These are phyloP conservation scores for Gossypium gossypioides DNA, from an alignment of 441 rosid species.

Conservation along the genomic window DNA sequence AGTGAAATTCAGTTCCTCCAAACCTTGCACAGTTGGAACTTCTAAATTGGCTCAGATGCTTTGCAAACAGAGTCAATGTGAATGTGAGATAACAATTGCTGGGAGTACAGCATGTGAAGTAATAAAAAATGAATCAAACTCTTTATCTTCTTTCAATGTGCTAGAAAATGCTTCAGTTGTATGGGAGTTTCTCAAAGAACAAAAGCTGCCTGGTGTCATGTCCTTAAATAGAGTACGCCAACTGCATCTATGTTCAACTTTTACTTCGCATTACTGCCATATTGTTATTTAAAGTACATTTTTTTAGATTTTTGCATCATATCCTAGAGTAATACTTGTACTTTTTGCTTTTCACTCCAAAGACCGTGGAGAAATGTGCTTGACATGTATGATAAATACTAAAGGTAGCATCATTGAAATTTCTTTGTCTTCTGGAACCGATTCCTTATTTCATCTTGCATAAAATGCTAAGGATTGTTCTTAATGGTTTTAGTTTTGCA, in stretches of 20 bases:
- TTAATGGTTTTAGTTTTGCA: neutral
- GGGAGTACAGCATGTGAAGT: constrained; percentile 40
- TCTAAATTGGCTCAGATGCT: constrained; percentile 37
- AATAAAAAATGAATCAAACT: constrained; percentile 25
- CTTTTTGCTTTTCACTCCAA: neutral
- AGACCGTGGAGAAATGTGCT: neutral
- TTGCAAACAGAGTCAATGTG: constrained; percentile 24
- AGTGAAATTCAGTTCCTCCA: constrained; percentile 32
- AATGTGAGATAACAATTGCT: constrained; percentile 39
- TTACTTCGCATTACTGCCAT: neutral
- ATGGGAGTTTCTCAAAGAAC: constrained; percentile 62
- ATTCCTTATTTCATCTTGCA: neutral
- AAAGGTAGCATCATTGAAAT: neutral
- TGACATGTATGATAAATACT: neutral
- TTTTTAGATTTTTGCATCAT: neutral
- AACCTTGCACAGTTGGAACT: constrained; percentile 27
- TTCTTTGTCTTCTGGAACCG: neutral
- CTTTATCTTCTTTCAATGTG: constrained; percentile 18
- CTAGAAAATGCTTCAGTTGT: constrained; percentile 45
- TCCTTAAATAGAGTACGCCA: constrained; percentile 56
- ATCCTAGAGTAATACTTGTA: neutral
- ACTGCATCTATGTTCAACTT: neutral
- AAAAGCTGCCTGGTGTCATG: constrained; percentile 54
- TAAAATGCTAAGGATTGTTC: neutral
- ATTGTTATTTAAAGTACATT: neutral